Conservation (phyloP, 208 protist genomes). For the Strigomonas galati region DNA sequence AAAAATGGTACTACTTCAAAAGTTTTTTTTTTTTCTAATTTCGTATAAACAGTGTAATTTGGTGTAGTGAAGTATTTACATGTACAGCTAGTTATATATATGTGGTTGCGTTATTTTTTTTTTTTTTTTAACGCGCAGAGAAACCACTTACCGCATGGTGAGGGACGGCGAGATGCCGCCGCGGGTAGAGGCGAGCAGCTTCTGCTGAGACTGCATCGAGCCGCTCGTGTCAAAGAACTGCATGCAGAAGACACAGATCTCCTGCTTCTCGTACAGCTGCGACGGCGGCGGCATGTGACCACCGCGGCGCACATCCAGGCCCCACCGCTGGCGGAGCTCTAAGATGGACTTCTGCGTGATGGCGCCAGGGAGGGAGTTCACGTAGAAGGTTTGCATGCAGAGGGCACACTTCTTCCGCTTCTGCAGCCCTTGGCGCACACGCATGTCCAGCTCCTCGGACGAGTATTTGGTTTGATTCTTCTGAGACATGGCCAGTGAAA, state of each 20-base stretch:
- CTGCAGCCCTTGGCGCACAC: constrained; percentile 88
- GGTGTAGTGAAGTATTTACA: background rate
- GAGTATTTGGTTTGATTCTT: constrained; percentile 38
- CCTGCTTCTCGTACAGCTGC: constrained; percentile 89
- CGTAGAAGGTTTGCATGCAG: constrained; percentile 89
- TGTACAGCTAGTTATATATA: background rate
- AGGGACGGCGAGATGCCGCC: constrained; percentile 75
- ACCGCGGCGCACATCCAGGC: constrained; percentile 76
- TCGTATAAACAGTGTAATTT: background rate
- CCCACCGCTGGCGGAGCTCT: constrained; percentile 88
- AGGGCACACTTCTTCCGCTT: constrained; percentile 90
- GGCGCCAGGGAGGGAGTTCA: constrained; percentile 86
- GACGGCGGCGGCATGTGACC: constrained; percentile 88
- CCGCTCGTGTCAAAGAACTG: constrained; percentile 92
- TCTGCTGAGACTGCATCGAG: constrained; percentile 81
- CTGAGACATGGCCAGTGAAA: constrained; percentile 15
- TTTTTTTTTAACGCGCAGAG: no score
- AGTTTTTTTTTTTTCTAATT: background rate
- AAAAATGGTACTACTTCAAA: background rate
- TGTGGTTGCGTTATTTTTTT: background rate
- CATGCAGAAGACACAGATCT: constrained; percentile 93
- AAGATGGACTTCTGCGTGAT: constrained; percentile 92
- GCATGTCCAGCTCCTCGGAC: constrained; percentile 64
- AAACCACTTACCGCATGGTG: constrained; percentile 54
- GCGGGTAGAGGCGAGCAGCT: constrained; percentile 84